These are phyloP conservation scores for Fusarium nodosum DNA, from an alignment of 2,329 filamentous ascomycete genomes.

Conservation along the genomic window DNA sequence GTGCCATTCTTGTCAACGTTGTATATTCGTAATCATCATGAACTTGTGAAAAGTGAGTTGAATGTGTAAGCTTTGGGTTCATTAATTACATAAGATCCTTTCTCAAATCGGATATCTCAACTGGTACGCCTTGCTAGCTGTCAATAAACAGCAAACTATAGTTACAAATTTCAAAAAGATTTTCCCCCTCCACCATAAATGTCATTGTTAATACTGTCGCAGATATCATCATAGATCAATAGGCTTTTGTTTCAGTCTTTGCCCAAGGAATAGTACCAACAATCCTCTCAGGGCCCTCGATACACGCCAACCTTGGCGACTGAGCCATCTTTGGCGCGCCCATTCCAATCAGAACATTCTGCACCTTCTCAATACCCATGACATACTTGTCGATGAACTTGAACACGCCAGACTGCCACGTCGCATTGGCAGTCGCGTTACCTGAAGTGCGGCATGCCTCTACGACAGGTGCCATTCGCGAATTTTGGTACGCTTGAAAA, in stretches of 20 bases:
- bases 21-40: not conserved
- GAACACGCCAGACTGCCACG: conserved; percentile 33
- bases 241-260: not conserved
- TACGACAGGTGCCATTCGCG: conserved; percentile 24
- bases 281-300: conserved; percentile 3
- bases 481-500: conserved; percentile 31
- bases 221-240: not conserved
- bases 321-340: conserved; percentile 16
- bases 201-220: rapidly evolving
- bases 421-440: conserved; percentile 22
- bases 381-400: conserved; percentile 38
- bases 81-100: not conserved
- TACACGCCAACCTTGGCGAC: conserved; percentile 19
- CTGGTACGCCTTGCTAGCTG: not conserved
- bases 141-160: not conserved
- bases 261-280: conserved; percentile 6
- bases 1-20: not conserved
- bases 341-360: conserved; percentile 22
- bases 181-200: rapidly evolving
- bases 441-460: conserved; percentile 19
- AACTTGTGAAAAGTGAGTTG: not conserved
- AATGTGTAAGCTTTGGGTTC: not conserved
- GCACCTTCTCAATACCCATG: conserved; percentile 16
- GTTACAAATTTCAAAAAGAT: not conserved
- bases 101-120: not conserved